Percentiles rank a stretch among this genome's conserved stretches.
These are phyloP conservation scores for Apiotrichum veenhuisii DNA, from an alignment of 1,284 basidiomycete species.

Conservation along the genomic window DNA sequence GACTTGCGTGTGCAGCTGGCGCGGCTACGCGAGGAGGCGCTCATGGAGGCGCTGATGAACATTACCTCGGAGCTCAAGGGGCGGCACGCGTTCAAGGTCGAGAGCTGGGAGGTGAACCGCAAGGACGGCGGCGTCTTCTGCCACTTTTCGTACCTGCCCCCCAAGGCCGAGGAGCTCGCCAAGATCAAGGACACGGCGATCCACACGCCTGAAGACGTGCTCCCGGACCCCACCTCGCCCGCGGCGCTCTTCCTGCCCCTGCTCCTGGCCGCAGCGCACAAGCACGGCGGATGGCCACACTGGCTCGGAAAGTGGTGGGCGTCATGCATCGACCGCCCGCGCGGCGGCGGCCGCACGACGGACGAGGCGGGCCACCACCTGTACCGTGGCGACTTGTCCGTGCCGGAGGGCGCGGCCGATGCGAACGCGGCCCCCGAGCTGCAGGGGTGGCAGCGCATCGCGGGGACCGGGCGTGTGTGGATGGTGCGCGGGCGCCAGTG, in stretches of 20 bases:
- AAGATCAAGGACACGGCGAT: conserved; percentile 16
- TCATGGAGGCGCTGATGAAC: conserved; percentile 44
- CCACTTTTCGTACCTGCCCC: conserved; percentile 62
- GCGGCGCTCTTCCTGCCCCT: conserved; percentile 41
- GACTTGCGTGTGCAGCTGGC: conserved; percentile 41
- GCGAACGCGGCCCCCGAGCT: conserved; percentile 5
- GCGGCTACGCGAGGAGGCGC: conserved; percentile 35
- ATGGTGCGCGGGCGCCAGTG: conserved; percentile 76
- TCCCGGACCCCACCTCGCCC: conserved; percentile 25
- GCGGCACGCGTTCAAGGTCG: conserved; percentile 40
- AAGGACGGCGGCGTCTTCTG: conserved; percentile 69
- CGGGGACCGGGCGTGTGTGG: conserved; percentile 63
- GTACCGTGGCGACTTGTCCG: conserved; percentile 11
- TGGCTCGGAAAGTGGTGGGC: conserved; percentile 47
- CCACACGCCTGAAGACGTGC: conserved; percentile 22
- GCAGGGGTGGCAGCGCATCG: conserved; percentile 23
- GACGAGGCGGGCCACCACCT: conserved; percentile 15
- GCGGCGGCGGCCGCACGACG: neutral
- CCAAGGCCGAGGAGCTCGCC: conserved; percentile 21
- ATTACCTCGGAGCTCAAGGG: conserved; percentile 35
- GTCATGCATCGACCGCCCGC: conserved; percentile 5
- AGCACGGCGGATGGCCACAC: conserved; percentile 44
- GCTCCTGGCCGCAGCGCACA: conserved; percentile 34
- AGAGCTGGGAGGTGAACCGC: conserved; percentile 45
- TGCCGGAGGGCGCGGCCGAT: neutral